Evolutionary conservation across 192 early-diverging fungal genomes (phyloP).

Genomic region (Backusella sp.): DNA sequence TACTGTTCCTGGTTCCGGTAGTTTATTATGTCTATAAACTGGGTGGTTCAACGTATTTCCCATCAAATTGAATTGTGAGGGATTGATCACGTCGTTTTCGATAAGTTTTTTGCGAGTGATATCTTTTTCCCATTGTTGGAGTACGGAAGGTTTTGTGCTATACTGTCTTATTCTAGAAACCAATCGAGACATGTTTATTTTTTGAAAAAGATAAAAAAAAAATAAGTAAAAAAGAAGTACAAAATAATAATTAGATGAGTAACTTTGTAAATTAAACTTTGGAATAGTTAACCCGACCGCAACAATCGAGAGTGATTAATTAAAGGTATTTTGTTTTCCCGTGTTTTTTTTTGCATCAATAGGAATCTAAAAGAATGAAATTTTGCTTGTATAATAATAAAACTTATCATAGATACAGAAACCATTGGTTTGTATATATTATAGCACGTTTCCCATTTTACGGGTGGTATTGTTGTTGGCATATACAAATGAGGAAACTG

Average conservation of each 20-base stretch:
- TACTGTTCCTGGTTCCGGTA: slow-evolving; percentile 42
- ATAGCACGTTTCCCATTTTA: too few species aligned
- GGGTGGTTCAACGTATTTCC: slow-evolving; percentile 38
- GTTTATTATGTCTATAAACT: slow-evolving; percentile 2
- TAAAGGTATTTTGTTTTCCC: neutral
- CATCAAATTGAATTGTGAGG: slow-evolving; percentile 33
- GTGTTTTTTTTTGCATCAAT: neutral
- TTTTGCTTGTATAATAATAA: neutral
- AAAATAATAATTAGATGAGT: neutral
- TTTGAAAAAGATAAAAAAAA: neutral
- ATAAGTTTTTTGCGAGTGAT: neutral
- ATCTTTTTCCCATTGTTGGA: neutral
- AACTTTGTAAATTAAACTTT: neutral
- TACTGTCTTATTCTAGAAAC: neutral
- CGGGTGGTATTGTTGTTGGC: too few species aligned
- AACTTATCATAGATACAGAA: neutral
- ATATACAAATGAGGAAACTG: too few species aligned
- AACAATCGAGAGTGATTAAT: neutral
- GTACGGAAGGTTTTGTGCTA: neutral
- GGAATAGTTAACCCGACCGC: neutral
- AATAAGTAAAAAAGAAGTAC: neutral
- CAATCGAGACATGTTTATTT: neutral
- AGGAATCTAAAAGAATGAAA: neutral
- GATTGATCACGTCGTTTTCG: slow-evolving; percentile 12
- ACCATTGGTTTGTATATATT: too few species aligned